Evolutionary conservation across 1,284 basidiomycete species (phyloP), one percentile per base, ranked within the genome.

Genomic region (Cryptococcus maquisensis): DNA sequence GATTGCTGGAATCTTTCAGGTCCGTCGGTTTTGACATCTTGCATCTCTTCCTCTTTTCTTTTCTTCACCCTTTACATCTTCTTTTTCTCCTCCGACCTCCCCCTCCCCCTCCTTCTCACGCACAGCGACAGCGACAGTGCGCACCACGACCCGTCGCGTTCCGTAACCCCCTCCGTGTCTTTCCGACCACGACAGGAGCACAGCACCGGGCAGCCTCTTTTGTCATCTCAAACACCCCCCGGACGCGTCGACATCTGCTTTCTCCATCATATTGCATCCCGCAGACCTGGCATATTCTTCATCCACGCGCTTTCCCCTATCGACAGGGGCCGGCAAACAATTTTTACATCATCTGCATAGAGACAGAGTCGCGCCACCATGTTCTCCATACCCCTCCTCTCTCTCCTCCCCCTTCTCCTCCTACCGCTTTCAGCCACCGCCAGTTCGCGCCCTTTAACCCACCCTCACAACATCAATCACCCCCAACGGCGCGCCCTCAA

Each of bases 381-480:
- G 40, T 23, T 42, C 40, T 15, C 40, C 40, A 32, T 32, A 32
- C 40, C 40, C 40, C 40, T 42, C 40, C 36, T 48, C 47, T 13
- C 47, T 10, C 35, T 48, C 32, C 35, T 38, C 15, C 47, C 36
- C n/a, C 18, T 38, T 18, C 36, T 48, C n/a, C 13, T 32, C 32
- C 28, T 36, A 18, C 4, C 28, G 20, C 7, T 48, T 16, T 20
- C 47, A n/a, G 16, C 18, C 32, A 18, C 36, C n/a, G 28, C 47
- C 20, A 15, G 18, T 24, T 5, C 28, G 10, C 47, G 47, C 9
- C 47, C 47, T 12, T 16, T 35, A 16, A 37, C 4, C 2, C 57
- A 57, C 46, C 53, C 64, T 15, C 60, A 63, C 39, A 72, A 71
- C 52, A 21, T 58, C 13, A 42, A 64, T 47, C 61, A 75, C 56